Evolutionary conservation across 2,329 filamentous ascomycete species (phyloP), one percentile per base, ranked within the genome.

Genomic region (Aspergillus sp.): DNA sequence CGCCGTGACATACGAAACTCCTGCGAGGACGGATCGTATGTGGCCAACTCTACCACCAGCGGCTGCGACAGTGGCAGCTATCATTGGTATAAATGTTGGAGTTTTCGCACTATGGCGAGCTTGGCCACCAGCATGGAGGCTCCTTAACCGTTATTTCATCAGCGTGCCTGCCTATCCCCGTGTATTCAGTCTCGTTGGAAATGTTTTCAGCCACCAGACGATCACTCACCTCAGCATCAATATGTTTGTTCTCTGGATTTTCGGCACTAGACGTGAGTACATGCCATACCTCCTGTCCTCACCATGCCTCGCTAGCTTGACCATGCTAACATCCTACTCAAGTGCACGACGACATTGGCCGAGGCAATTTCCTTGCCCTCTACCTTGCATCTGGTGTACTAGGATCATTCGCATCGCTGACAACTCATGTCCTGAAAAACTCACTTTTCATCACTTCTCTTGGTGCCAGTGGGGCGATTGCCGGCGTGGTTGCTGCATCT

Each of bases 141-240:
- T 80, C 20, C 74, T 85, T 60, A 86, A 84, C 60, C 81, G 78
- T 52, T 85, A 83, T 72, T 83, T 84, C 66, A 76, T 82, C 53
- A 76, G 78, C 38, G 74, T 80, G 4, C 78, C 81, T 3, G 76
- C 78, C 17, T 82, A 81, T 58, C 85, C 85, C 1, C 77, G 78
- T 57, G 76, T 82, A 8, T 57, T 80, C 7, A 80, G 81, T 58
- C 71, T 83, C 53, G 61, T 87, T 5, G 80, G 81, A 17, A 82
- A 80, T 64, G 71, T 79, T 11, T 86, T 87, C 71, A 82, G 80
- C 55, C 85, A 88, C 69, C 79, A 85, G 48, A 73, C 76, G 7
- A 67, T 81, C 53, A 68, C 68, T 45, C 85, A 88, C 68, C 65
- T 85, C 4, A 69, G 76, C 18, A 69, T 70, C 12, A 88, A 87